phyloP scores from a whole-genome alignment of 2,329 filamentous ascomycete species.

The Colletotrichum falcatum region DNA sequence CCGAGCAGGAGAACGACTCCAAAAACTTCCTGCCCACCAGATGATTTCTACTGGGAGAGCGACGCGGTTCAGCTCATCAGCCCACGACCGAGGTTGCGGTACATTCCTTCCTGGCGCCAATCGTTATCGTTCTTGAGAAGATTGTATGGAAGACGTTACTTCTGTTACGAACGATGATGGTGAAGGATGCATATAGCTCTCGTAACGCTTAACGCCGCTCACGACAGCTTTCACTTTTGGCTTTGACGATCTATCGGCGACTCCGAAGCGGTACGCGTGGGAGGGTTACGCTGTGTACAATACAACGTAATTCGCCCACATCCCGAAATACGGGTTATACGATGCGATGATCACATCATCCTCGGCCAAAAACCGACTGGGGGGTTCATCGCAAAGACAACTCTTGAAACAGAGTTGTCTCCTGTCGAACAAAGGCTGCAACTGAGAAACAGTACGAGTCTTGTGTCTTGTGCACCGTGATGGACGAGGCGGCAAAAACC shows the following conservation, averaged over 20 bases:
- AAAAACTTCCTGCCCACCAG: conserved; percentile 71
- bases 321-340: not conserved
- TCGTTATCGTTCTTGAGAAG: not conserved
- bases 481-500: not conserved
- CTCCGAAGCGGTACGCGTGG: not conserved
- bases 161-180: not conserved
- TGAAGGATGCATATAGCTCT: not conserved
- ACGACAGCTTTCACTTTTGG: not conserved
- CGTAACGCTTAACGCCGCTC: not conserved
- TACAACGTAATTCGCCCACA: not conserved
- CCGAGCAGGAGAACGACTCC: conserved; percentile 76
- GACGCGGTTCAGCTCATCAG: not conserved
- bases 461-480: not conserved
- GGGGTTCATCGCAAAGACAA: not conserved
- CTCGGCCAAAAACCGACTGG: not conserved
- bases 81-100: not conserved
- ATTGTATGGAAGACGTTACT: not conserved
- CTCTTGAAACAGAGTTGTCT: not conserved
- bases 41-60: conserved; percentile 7
- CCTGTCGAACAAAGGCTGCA: too few relatives aligned
- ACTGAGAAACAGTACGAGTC: not conserved
- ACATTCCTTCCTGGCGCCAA: not conserved
- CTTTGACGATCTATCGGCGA: not conserved
- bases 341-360: not conserved
- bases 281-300: not conserved